Evolutionary conservation across 2,329 filamentous ascomycete species (phyloP).

Genomic region (Botrytis deweyae): DNA sequence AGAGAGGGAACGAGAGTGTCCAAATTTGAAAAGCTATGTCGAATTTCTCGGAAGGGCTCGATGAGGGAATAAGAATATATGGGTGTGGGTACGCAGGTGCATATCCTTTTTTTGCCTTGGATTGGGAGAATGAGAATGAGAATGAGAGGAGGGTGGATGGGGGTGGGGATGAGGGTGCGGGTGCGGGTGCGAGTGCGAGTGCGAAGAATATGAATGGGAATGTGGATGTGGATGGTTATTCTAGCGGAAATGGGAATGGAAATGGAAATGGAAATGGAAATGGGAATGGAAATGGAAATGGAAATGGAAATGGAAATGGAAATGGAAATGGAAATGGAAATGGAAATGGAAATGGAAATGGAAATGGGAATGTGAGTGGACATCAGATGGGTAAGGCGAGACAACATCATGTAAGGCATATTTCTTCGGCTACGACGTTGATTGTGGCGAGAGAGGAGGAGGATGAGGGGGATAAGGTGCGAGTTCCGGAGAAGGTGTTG

Average conservation of each 20-base stretch:
- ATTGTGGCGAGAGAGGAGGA: background rate
- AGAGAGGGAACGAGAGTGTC: background rate
- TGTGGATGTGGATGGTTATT: background rate
- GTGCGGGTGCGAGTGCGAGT: background rate
- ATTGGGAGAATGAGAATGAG: background rate
- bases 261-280: background rate
- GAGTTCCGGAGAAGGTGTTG: background rate
- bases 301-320: background rate
- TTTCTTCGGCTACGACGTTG: background rate
- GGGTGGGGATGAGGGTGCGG: background rate
- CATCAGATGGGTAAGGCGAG: background rate
- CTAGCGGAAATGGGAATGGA: background rate
- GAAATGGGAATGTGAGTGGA: background rate
- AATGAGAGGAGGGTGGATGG: background rate
- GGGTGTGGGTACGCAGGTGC: background rate
- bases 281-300: background rate
- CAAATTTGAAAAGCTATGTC: background rate
- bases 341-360: background rate
- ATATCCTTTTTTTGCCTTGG: background rate
- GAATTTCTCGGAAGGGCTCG: rapidly evolving
- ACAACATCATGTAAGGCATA: background rate
- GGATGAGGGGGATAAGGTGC: background rate
- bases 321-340: background rate
- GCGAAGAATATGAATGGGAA: background rate
- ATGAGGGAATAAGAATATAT: background rate